Conservation (phyloP, 148 eudicot genomes). For the Heliosperma pusillum region DNA sequence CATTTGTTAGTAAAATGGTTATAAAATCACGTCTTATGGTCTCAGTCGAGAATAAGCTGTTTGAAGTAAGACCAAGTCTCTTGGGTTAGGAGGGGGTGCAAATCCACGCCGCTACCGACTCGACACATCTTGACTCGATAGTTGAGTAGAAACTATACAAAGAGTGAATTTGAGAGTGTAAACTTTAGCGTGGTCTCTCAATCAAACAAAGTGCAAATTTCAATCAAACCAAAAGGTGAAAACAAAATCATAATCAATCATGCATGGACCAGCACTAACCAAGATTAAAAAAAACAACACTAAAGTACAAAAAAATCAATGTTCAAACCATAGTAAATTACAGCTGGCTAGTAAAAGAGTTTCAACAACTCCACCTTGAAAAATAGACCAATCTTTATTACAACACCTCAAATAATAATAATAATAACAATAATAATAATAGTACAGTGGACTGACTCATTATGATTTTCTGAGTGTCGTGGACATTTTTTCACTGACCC, state of each 20-base stretch:
- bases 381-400: slow-evolving; percentile 13
- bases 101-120: too few relatives aligned
- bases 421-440: too few relatives aligned
- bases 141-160: too few relatives aligned
- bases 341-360: slow-evolving; percentile 22
- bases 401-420: background rate
- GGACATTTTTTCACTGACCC: slow-evolving; percentile 16
- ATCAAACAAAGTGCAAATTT: background rate
- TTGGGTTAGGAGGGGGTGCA: too few relatives aligned
- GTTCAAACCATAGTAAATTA: slow-evolving; percentile 1
- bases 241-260: background rate
- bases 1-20: too few relatives aligned
- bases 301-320: slow-evolving; percentile 1
- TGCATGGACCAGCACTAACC: slow-evolving; percentile 10
- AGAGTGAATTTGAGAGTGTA: too few relatives aligned
- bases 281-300: background rate
- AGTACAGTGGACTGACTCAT: slow-evolving; percentile 14
- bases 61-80: too few relatives aligned
- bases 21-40: too few relatives aligned
- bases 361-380: slow-evolving; percentile 24
- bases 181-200: too few relatives aligned
- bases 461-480: slow-evolving; percentile 13
- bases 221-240: background rate
- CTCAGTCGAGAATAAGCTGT: too few relatives aligned
- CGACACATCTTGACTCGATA: too few relatives aligned